phyloP scores from a whole-genome alignment of 805 yeast genomes.

The Hanseniaspora jakobsenii region DNA sequence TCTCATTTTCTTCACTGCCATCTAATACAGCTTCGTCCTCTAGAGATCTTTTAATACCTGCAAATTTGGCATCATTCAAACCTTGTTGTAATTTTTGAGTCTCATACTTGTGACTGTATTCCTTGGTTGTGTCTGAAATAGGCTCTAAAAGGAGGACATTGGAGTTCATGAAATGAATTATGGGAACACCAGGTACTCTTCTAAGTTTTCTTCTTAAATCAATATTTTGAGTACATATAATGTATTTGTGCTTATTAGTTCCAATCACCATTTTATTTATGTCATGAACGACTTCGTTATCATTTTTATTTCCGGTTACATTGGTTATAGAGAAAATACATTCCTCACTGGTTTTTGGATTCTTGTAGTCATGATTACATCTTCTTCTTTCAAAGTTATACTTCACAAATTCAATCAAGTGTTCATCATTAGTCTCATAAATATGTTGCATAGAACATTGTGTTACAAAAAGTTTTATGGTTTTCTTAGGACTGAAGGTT shows the following conservation, averaged over 20 bases:
- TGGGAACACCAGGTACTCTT: constrained; percentile 76
- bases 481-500: constrained; percentile 8
- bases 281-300: background rate
- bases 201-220: constrained; percentile 58
- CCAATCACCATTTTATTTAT: constrained; percentile 14
- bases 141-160: constrained; percentile 97
- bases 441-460: constrained; percentile 89
- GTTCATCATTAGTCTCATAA: constrained; percentile 58
- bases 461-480: constrained; percentile 35
- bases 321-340: constrained; percentile 63
- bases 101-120: constrained; percentile 43
- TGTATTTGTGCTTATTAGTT: constrained; percentile 73
- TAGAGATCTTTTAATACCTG: constrained; percentile 32
- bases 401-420: constrained; percentile 72
- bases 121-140: constrained; percentile 55
- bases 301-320: constrained; percentile 41
- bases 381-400: constrained; percentile 70
- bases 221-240: constrained; percentile 74
- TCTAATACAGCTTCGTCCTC: constrained; percentile 17
- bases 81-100: constrained; percentile 61
- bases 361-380: constrained; percentile 67
- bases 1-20: constrained; percentile 23
- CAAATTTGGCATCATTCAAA: constrained; percentile 49
- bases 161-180: constrained; percentile 64
- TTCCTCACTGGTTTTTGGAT: constrained; percentile 52